Evolutionary conservation across 768 basidiomycete genomes (phyloP), one percentile per base, ranked within the genome.

Genomic region (Collybia sp.): DNA sequence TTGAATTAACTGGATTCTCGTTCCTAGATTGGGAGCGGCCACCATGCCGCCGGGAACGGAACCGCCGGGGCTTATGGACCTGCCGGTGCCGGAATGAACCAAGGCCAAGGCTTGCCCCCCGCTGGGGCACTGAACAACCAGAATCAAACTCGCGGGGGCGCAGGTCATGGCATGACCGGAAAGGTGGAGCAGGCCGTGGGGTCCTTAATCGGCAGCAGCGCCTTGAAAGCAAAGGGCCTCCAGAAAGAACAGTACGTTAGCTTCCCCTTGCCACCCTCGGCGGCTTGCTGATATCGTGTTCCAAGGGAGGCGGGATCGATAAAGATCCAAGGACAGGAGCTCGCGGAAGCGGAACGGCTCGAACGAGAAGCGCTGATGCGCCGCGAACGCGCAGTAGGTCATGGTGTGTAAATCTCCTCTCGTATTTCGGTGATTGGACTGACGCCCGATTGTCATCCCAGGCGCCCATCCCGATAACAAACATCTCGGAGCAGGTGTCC

Each of bases 281-380:
- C 34, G 12, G 15, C 25, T 37, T 34, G 12, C 13, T 40, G 47
- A 36, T 43, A n/a, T 5, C 5, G 12, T 6, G n/a, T 37, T 19
- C 45, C 31, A 43, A 73, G 73, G 42, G 76, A 77, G 59, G 78
- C 77, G 0, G 64, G 70, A 19, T 59, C 69, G 0, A 49, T 70
- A 33, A 73, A 73, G 48, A 44, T 67, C 9, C 78, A 80, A 57
- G 66, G 69, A 19, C 56, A 59, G 6, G 79, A 80, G 53, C 61
- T 80, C 15, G 64, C 70, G 2, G 74, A 79, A 54, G 79, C 79
- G 13, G 76, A 80, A 57, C 69, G 73, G 11, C 63, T 80, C 5
- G 79, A 80, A 56, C 60, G 61, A 4, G 77, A 79, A 53, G 79
- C 77, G 9, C 33, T 66, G 33, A 53, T 67, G 59, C 68, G 71